Evolutionary conservation across 108 stramenopile genomes (phyloP), one percentile per base, ranked within the genome.

Genomic region (Skeletonema menzelii): DNA sequence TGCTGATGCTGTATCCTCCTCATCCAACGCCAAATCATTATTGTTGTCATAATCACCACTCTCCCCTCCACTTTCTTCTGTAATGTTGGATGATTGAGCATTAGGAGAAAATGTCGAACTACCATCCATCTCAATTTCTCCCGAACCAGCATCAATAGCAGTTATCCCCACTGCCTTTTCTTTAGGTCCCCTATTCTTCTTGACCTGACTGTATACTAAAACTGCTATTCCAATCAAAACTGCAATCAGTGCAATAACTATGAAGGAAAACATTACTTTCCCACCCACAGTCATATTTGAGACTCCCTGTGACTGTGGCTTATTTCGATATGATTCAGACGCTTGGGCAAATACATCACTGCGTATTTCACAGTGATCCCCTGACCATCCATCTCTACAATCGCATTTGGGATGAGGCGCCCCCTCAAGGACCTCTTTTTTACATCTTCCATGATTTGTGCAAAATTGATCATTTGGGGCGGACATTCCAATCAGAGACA

Each of bases 361-460:
- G 38, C 57, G 37, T 26, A 58, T n/a, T 58, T 59, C 68, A 38
- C 68, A 69, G 15, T 44, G 68, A 40, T 59, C 58, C 27, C 68
- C 68, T 1, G 56, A 28, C 68, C 68, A 69, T 0, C 68, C 68
- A 3, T 34, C 35, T 27, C 38, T 37, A 27, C 68, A 69, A 5
- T 59, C 56, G 26, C 68, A 69, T 69, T 58, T 58, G 7, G 68
- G 68, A 44, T 69, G 68, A 26, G 57, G 56, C 19, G 38, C 57
- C 11, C 57, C 67, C 31, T 59, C 56, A n/a, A 24, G n/a, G 12
- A 69, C 68, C 24, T 59, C 35, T 35, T 59, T 69, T 27, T 59
- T 58, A 59, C 68, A 69, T 20, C 34, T 40, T 20, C 68, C 68
- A 30, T 69, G 68, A 59, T 69, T 69, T 34, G 68, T 59, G 35